Base-by-base conservation (phyloP, 2,329 filamentous ascomycete genomes). In the Orbilia quercus region DNA sequence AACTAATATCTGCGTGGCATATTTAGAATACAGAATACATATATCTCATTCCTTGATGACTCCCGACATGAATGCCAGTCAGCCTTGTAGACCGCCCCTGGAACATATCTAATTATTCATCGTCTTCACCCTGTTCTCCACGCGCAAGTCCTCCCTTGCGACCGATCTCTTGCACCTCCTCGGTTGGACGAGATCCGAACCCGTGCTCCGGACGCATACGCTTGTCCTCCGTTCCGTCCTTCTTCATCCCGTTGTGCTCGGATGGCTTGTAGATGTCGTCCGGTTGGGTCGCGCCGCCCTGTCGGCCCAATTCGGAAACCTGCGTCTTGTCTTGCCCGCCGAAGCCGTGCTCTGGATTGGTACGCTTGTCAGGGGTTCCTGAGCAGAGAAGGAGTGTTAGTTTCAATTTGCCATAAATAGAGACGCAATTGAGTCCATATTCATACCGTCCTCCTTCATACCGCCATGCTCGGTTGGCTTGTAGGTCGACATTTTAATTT, bases 191-290 rank as follows among this genome's bases (percentile, higher is more conserved):
- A 44, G 31, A 36, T 11, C 67, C 67, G 22, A 73, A 73, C 0
- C 67, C 67, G n/a, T 73, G 67, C 1, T 73, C 67, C 5, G 67
- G 22, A 36, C 60, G 44, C 18, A 47, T 73, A 50, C 59, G 67
- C 59, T 73, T 65, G 12, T 73, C 67, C 22, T 65, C 67, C 14
- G 67, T 73, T 23, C 67, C 67, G 28, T 66, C 67, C 22, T 38
- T 66, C 54, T 73, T 73, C 51, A 73, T 14, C 18, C 67, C 67
- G 12, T 59, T 59, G n/a, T 73, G 67, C 45, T 73, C 60, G 20
- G 67, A 73, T 34, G 67, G 67, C 34, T 73, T 73, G 36, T 73
- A 73, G n/a, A 66, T 73, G 14, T 73, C 60, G 9, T 73, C 67
- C 2, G 67, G 59, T 44, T 73, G 67, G 9, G 28, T 73, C 2